Evolutionary conservation across 768 basidiomycete species (phyloP).

Genomic region (Leccinellum luteum): DNA sequence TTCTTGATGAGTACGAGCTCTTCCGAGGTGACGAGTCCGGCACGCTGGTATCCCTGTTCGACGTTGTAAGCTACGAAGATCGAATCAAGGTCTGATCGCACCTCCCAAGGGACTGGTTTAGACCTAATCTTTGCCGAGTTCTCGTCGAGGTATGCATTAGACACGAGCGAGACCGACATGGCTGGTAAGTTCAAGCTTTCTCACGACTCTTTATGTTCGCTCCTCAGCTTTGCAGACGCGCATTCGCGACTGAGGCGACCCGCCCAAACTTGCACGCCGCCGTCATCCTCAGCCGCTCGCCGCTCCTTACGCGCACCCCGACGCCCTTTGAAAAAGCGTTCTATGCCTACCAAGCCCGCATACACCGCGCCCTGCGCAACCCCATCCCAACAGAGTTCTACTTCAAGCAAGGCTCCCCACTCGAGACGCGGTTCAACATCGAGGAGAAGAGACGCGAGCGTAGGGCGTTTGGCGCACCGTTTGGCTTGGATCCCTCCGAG

Average conservation of each 20-base stretch:
- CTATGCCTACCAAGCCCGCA: conserved; percentile 78
- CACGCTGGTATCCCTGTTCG: conserved; percentile 88
- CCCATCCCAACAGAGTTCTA: conserved; percentile 90
- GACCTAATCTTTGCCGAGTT: conserved; percentile 82
- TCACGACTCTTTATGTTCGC: conserved; percentile 30
- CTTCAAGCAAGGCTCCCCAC: conserved; percentile 87
- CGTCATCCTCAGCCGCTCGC: conserved; percentile 76
- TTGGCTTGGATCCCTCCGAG: conserved; percentile 43
- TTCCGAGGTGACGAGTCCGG: conserved; percentile 82
- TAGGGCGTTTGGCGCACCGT: conserved; percentile 67
- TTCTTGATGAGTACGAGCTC: conserved; percentile 88
- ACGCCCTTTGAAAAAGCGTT: conserved; percentile 77
- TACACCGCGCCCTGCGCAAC: conserved; percentile 82
- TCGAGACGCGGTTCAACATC: conserved; percentile 75
- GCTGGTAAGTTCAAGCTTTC: conserved; percentile 33
- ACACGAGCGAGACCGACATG: conserved; percentile 78
- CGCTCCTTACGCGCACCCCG: conserved; percentile 68
- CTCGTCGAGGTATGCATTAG: conserved; percentile 84
- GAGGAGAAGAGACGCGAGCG: conserved; percentile 74
- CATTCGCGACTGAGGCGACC: conserved; percentile 43
- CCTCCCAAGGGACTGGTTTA: conserved; percentile 97
- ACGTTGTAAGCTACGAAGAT: conserved; percentile 9
- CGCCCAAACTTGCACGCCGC: conserved; percentile 52
- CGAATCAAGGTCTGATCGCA: conserved; percentile 29
- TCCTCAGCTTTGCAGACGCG: conserved; percentile 27